Base-by-base conservation (phyloP, 2,329 filamentous ascomycete genomes). In the Monascus ruber region DNA sequence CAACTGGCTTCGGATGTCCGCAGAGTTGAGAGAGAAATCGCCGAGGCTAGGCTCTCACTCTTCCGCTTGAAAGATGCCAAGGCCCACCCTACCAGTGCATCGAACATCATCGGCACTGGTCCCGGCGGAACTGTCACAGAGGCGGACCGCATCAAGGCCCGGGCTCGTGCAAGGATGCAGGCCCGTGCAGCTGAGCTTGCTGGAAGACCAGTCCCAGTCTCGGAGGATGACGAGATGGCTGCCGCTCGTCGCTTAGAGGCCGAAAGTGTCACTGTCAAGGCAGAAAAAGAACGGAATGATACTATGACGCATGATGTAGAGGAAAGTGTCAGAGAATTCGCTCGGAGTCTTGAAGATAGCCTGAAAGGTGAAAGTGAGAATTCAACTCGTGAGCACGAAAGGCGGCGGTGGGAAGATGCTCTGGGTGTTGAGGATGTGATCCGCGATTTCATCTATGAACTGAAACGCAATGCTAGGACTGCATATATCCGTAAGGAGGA, bases 121-220 rank as follows among this genome's bases (percentile, higher is more conserved):
- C 89, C 88, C 42, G 89, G 89, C 33, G 91, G 91, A 38, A 68
- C 78, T 34, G 78, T 98, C 33, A 98, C 91, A 0, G 91, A 98
- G 63, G 83, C 86, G 3, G 91, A 98, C 64, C 79, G 89, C 39
- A 76, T 96, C 49, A 96, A 95, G 69, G 91, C 91, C 29, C 79
- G 88, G 50, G 89, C 91, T 27, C 94, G 88, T 66, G 89, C 89
- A 31, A 94, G 95, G 79, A 98, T 98, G 91, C 89, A 96, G 66
- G 88, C 94, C 55, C 83, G 91, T 43, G 88, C 91, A 49, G 91
- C 91, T 40, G 89, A 91, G 11, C 68, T 98, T 46, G 86, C 87
- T 24, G 91, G 91, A 41, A 86, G 82, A 62, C 87, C 88, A 56
- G 68, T 81, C 33, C 71, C 79, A 35, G 79, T 85, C 31, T 62